phyloP scores from a whole-genome alignment of 495 filamentous ascomycete species.

The Choiromyces venosus region DNA sequence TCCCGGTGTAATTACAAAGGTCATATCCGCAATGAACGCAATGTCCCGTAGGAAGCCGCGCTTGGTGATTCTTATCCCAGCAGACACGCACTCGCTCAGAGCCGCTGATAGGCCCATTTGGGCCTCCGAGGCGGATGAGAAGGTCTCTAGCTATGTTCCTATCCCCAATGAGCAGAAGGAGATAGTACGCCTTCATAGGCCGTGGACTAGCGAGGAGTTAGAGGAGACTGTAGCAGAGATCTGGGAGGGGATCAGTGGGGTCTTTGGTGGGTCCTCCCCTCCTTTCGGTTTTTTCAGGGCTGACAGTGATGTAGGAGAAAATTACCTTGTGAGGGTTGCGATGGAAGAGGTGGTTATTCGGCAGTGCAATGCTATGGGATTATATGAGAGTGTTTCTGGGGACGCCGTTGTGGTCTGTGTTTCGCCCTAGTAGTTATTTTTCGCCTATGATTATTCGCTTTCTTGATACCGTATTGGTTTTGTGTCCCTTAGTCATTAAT shows the following conservation, averaged over 20 bases:
- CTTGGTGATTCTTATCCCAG: constrained; percentile 14
- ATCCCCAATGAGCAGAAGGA: constrained; percentile 27
- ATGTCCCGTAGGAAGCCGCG: not conserved
- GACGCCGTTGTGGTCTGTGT: constrained; percentile 50
- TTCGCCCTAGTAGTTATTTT: not conserved
- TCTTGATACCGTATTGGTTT: not conserved
- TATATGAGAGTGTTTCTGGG: constrained; percentile 51
- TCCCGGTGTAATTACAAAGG: not conserved
- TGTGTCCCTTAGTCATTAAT: not conserved
- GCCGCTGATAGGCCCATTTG: constrained; percentile 18
- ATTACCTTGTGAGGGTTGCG: not conserved
- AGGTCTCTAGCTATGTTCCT: constrained; percentile 11
- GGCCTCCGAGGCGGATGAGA: constrained; percentile 14
- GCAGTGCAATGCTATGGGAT: constrained; percentile 51
- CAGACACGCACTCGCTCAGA: constrained; percentile 18
- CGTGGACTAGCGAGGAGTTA: constrained; percentile 8
- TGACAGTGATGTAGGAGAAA: not conserved
- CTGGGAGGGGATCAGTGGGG: constrained; percentile 15
- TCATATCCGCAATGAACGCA: not conserved
- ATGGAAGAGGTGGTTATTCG: constrained; percentile 51
- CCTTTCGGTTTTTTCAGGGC: not conserved
- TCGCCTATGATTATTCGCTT: not conserved
- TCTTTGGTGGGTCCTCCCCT: not conserved
- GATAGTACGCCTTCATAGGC: constrained; percentile 17
- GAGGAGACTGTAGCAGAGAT: constrained; percentile 6